Conservation (phyloP, 1,284 basidiomycete species). For the Malassezia yamatoensis region DNA sequence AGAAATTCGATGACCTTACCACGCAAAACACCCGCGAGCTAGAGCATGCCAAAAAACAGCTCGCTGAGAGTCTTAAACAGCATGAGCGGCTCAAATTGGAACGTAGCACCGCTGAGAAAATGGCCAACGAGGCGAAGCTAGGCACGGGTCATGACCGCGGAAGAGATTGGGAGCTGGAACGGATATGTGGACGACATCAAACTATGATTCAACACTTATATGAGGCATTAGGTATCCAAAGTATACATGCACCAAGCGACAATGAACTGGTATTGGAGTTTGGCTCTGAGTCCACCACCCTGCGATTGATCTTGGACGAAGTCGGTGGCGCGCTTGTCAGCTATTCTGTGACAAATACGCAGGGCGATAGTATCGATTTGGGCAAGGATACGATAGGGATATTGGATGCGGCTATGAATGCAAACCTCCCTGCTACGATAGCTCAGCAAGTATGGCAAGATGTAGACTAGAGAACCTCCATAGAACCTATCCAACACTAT, state of each 20-base stretch:
- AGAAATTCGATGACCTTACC: conserved; percentile 26
- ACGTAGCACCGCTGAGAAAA: conserved; percentile 33
- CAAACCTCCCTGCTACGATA: conserved; percentile 9
- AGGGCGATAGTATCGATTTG: background rate
- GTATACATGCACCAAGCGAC: conserved; percentile 3
- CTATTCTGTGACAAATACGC: conserved; percentile 3
- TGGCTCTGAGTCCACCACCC: background rate
- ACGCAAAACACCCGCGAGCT: conserved; percentile 23
- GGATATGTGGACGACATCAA: conserved; percentile 23
- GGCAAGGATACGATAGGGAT: background rate
- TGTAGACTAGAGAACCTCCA: background rate
- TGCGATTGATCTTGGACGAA: conserved; percentile 10
- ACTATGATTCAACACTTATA: conserved; percentile 9
- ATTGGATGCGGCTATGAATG: conserved; percentile 2
- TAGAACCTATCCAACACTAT: no score
- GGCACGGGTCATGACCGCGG: conserved; percentile 32
- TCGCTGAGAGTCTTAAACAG: conserved; percentile 24
- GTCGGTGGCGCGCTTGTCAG: conserved; percentile 5
- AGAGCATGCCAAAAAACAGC: conserved; percentile 33
- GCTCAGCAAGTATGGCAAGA: conserved; percentile 14
- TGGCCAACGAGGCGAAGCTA: conserved; percentile 33
- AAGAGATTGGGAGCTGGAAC: conserved; percentile 33
- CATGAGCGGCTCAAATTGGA: conserved; percentile 34
- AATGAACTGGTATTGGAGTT: conserved; percentile 4
- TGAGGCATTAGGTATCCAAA: conserved; percentile 6